Percentiles rank a stretch among this genome's conserved stretches.
phyloP scores from a whole-genome alignment of 805 yeast species.

The Barnettozyma siamensis region DNA sequence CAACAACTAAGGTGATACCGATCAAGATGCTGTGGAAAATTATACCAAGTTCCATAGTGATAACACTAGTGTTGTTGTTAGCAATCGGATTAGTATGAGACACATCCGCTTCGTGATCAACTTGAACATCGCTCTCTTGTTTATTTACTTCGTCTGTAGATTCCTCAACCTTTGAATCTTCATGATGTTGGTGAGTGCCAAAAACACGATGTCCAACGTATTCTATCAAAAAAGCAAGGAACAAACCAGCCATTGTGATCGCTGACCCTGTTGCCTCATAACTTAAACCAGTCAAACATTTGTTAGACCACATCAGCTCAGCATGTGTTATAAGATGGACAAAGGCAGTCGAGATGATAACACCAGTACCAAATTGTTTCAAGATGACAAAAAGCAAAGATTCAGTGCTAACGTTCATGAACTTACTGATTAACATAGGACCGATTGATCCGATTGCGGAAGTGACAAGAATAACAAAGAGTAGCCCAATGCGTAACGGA shows the following conservation, averaged over 20 bases:
- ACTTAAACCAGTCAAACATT: constrained; percentile 13
- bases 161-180: neutral
- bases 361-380: constrained; percentile 20
- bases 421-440: constrained; percentile 11
- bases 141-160: constrained; percentile 2
- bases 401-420: constrained; percentile 8
- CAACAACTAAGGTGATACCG: constrained; percentile 68
- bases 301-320: constrained; percentile 14
- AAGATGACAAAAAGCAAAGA: constrained; percentile 10
- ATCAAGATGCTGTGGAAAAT: constrained; percentile 76
- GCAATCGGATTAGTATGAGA: neutral
- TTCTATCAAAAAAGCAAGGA: constrained; percentile 15
- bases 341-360: constrained; percentile 18
- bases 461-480: constrained; percentile 15
- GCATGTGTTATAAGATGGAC: constrained; percentile 19
- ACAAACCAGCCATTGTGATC: constrained; percentile 18
- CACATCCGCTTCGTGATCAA: neutral
- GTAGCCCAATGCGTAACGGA: constrained; percentile 15
- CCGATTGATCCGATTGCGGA: constrained; percentile 14
- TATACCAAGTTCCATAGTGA: constrained; percentile 68
- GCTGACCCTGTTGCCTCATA: constrained; percentile 17
- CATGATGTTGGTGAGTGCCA: constrained; percentile 2
- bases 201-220: constrained; percentile 11
- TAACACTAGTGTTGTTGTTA: constrained; percentile 26
- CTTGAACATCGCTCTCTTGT: constrained; percentile 1